Percentiles rank a stretch among this genome's conserved stretches.
These are phyloP conservation scores for Ceriops zippeliana DNA, from an alignment of 345 rosid genomes.

Conservation along the genomic window DNA sequence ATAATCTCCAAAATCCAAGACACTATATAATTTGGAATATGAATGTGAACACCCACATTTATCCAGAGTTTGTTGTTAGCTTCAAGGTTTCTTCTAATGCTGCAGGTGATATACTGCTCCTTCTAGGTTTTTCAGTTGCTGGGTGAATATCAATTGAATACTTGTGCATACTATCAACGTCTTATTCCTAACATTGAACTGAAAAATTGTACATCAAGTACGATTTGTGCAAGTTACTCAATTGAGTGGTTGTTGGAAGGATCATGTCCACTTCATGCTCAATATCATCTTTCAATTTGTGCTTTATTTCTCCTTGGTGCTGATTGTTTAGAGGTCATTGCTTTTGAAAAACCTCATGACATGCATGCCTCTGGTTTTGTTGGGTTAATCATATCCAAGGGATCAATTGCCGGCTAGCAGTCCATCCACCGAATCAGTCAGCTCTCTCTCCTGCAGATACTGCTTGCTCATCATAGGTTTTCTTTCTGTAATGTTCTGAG, in stretches of 20 bases:
- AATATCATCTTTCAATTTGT: slow-evolving; percentile 20
- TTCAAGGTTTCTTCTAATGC: slow-evolving; percentile 60
- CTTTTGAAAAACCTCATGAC: slow-evolving; percentile 33
- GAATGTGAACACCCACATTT: slow-evolving; percentile 77
- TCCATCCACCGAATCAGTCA: slow-evolving; percentile 45
- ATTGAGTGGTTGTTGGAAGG: slow-evolving; percentile 21
- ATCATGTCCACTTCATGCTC: slow-evolving; percentile 5
- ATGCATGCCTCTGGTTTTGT: slow-evolving; percentile 36
- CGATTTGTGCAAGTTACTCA: slow-evolving; percentile 5
- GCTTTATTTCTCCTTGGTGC: slow-evolving; percentile 24
- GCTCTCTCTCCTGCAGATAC: slow-evolving; percentile 31
- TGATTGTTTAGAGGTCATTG: slow-evolving; percentile 19
- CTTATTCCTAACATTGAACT: slow-evolving; percentile 4
- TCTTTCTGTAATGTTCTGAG: slow-evolving; percentile 13
- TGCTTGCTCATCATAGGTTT: slow-evolving; percentile 12
- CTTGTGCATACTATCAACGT: neutral
- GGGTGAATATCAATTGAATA: neutral
- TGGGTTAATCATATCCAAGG: slow-evolving; percentile 30
- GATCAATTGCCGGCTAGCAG: slow-evolving; percentile 35
- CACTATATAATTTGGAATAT: slow-evolving; percentile 71
- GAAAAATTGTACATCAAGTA: neutral
- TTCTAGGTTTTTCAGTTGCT: slow-evolving; percentile 5
- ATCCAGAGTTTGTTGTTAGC: slow-evolving; percentile 86
- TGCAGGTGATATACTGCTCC: slow-evolving; percentile 65
- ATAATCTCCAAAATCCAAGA: slow-evolving; percentile 62